phyloP scores from a whole-genome alignment of 129 eudicot species.

The Flaveria robusta region DNA sequence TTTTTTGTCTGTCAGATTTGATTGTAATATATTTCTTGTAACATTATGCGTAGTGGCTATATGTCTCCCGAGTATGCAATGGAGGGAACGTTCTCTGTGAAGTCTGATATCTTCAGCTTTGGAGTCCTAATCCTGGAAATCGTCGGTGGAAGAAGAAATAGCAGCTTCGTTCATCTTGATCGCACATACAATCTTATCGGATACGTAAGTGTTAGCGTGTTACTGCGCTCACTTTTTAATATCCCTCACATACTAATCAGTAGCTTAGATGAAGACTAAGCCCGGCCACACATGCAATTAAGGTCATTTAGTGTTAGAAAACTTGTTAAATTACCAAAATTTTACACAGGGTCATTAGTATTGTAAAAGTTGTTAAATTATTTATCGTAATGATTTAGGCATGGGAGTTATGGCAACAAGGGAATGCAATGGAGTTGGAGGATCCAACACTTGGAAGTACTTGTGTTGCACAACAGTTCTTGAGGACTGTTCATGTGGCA shows the following conservation, averaged over 20 bases:
- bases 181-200: conserved; percentile 39
- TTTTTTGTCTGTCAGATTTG: neutral
- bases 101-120: conserved; percentile 40
- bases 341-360: no score
- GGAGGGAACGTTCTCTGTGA: conserved; percentile 44
- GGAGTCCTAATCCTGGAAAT: conserved; percentile 41
- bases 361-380: no score
- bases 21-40: neutral
- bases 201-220: conserved; percentile 41
- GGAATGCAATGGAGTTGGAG: conserved; percentile 10
- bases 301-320: no score
- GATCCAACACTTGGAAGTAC: conserved; percentile 20
- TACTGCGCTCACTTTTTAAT: neutral
- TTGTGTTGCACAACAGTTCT: conserved; percentile 17
- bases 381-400: neutral
- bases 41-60: conserved; percentile 39
- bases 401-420: conserved; percentile 30
- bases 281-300: no score
- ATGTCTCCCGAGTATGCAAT: conserved; percentile 74
- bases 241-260: neutral
- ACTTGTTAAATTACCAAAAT: no score
- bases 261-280: neutral
- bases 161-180: conserved; percentile 28
- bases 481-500: conserved; percentile 25
- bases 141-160: conserved; percentile 36